Evolutionary conservation across 208 protist species (phyloP).

Genomic region (Wallacemonas rigidus): DNA sequence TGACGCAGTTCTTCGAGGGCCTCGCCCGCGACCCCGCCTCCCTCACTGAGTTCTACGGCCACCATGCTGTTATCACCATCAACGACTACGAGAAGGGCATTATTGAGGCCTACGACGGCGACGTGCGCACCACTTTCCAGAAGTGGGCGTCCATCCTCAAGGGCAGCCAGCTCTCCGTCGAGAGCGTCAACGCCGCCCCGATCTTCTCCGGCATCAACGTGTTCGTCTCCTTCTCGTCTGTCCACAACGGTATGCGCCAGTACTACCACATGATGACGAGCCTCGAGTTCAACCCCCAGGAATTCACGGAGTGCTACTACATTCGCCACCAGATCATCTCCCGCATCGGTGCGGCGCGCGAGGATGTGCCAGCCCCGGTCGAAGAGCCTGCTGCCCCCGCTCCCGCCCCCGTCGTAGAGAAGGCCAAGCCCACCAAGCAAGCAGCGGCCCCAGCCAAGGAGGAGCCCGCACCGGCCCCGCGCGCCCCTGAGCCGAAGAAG

Average conservation of each 20-base stretch:
- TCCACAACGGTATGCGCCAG: slow-evolving; percentile 48
- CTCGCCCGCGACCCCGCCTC: slow-evolving; percentile 61
- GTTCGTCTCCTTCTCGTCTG: slow-evolving; percentile 56
- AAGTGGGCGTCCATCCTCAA: slow-evolving; percentile 62
- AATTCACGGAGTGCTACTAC: slow-evolving; percentile 68
- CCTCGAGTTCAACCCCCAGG: slow-evolving; percentile 66
- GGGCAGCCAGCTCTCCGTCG: slow-evolving; percentile 68
- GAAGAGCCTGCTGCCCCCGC: slow-evolving; percentile 35
- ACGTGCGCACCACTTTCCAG: slow-evolving; percentile 48
- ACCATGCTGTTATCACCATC: slow-evolving; percentile 61
- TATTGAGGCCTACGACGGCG: slow-evolving; percentile 43
- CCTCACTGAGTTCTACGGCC: slow-evolving; percentile 66
- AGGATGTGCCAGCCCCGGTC: slow-evolving; percentile 31
- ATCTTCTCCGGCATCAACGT: slow-evolving; percentile 79
- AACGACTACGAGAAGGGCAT: slow-evolving; percentile 85
- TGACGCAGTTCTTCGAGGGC: slow-evolving; percentile 82
- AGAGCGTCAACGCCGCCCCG: slow-evolving; percentile 60
- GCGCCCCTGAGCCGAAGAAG: slow-evolving; percentile 19
- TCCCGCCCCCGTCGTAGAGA: slow-evolving; percentile 30
- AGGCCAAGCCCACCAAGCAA: slow-evolving; percentile 33
- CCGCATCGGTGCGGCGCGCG: slow-evolving; percentile 49
- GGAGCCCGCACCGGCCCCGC: slow-evolving; percentile 17
- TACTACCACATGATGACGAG: slow-evolving; percentile 81
- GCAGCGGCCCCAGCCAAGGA: slow-evolving; percentile 26
- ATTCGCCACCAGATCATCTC: slow-evolving; percentile 81